Base-by-base conservation (phyloP, 352 stramenopile genomes). In the Phytophthora podocarpi region DNA sequence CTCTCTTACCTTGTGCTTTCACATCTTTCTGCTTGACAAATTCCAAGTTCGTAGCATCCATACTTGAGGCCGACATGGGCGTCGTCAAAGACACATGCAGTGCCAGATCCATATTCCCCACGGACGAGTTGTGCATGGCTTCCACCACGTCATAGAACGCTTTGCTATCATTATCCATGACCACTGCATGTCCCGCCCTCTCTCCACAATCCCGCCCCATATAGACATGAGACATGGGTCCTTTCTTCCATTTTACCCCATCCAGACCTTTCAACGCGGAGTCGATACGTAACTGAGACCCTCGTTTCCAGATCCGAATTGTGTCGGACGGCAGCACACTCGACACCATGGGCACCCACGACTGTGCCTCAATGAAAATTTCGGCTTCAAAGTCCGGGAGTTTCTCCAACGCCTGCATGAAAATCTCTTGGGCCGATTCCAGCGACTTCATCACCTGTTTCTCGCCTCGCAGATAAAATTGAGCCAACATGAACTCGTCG, bases 261-360 rank as follows among this genome's bases (percentile, higher is more conserved):
- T 94, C 81, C 43, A 94, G 72, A 0, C 84, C 85, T 64, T 91
- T 91, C 46, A 92, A 73, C 18, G 78, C 74, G 47, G 70, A 90
- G 59, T 94, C 82, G 40, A 85, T 77, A 7, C 85, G 80, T 32
- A 94, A 59, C 28, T 87, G 72, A 31, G 81, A 78, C 23, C 85
- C 81, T 26, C 76, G 77, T 72, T 94, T 94, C 66, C 59, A 80
- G 42, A 94, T 78, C 20, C 68, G 77, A 41, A 91, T 78, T 26
- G 78, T 89, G 58, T 94, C 82, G 4, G 82, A 91, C 8, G 85
- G 85, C 42, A 94, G 60, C 23, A 89, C 82, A 64, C 78, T 87
- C 16, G 85, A 94, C 20, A 94, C 82, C 8, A 89, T 78, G 1
- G 85, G 85, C 31, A 94, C 79, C 85, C 85, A 94, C 58, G 85